Evolutionary conservation across 2,329 filamentous ascomycete species (phyloP).

Genomic region (Colletotrichum sp.): DNA sequence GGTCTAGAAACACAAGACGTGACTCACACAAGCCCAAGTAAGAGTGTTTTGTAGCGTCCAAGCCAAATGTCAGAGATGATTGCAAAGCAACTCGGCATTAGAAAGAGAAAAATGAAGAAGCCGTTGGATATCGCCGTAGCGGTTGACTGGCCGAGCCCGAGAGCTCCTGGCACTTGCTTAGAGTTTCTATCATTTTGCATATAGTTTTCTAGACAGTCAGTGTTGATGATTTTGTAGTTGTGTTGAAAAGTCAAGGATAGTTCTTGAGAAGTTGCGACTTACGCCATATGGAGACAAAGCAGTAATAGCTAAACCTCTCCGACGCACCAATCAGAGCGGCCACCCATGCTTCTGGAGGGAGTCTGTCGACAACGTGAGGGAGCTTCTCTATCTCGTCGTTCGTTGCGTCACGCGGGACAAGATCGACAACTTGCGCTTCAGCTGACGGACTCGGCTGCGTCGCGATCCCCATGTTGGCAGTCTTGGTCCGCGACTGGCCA

Average conservation of each 20-base stretch:
- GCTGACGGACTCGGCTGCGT: not conserved
- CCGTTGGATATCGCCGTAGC: conserved; percentile 52
- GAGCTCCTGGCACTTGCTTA: conserved; percentile 48
- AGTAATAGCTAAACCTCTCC: conserved; percentile 25
- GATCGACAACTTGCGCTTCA: not conserved
- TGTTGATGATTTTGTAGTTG: accelerated
- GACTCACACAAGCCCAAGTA: conserved; percentile 20
- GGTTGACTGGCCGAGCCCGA: conserved; percentile 53
- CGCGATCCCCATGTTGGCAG: not conserved
- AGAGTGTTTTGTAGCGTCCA: conserved; percentile 65
- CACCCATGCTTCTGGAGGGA: conserved; percentile 24
- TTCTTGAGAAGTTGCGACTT: not conserved
- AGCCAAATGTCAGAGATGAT: conserved; percentile 65
- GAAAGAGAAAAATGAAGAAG: conserved; percentile 51
- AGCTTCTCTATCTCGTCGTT: conserved; percentile 22
- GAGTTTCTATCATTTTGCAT: conserved; percentile 39
- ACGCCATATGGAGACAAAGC: conserved; percentile 24
- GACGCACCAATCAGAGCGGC: conserved; percentile 21
- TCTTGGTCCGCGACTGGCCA: not conserved
- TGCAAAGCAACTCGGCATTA: conserved; percentile 63
- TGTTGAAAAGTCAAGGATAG: not conserved
- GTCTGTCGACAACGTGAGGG: conserved; percentile 19
- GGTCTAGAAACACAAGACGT: conserved; percentile 14
- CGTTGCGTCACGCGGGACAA: conserved; percentile 16
- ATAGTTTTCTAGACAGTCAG: conserved; percentile 41